Conservation (phyloP, 495 filamentous ascomycete species). For the Podospora didyma region DNA sequence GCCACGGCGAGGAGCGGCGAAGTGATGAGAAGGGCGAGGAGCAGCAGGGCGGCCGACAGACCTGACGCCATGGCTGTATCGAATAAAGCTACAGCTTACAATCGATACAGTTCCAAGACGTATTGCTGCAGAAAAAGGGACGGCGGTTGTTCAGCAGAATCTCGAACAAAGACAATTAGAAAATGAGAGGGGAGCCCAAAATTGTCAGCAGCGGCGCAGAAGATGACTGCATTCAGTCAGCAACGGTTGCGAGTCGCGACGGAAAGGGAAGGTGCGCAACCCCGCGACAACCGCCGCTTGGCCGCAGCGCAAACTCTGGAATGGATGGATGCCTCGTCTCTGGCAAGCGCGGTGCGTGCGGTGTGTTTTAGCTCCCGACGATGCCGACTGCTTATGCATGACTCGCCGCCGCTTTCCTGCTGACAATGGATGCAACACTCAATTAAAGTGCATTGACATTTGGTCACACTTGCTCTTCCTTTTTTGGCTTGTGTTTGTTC, state of each 20-base stretch:
- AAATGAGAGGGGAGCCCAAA: too few relatives aligned
- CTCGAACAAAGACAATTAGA: not conserved
- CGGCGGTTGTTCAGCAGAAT: not conserved
- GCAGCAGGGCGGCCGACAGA: not conserved
- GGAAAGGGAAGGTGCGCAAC: not conserved
- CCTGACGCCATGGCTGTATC: not conserved
- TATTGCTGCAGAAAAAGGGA: not conserved
- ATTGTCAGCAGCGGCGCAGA: too few relatives aligned
- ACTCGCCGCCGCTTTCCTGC: not conserved
- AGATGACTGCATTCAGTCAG: not conserved
- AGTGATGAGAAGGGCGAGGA: slow-evolving; percentile 2
- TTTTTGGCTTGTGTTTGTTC: too few relatives aligned
- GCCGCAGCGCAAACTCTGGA: not conserved
- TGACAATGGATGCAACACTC: not conserved
- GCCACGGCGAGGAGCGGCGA: not conserved
- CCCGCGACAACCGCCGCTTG: not conserved
- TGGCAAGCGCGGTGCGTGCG: not conserved
- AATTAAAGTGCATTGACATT: not conserved
- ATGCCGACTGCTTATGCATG: not conserved
- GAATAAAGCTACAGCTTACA: not conserved
- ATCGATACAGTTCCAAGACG: not conserved
- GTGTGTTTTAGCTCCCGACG: too few relatives aligned
- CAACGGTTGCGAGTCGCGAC: not conserved
- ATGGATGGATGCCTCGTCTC: not conserved
- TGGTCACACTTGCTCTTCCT: not conserved